Conservation (phyloP, 2,329 filamentous ascomycete species). For the Scedosporium minutisporum region DNA sequence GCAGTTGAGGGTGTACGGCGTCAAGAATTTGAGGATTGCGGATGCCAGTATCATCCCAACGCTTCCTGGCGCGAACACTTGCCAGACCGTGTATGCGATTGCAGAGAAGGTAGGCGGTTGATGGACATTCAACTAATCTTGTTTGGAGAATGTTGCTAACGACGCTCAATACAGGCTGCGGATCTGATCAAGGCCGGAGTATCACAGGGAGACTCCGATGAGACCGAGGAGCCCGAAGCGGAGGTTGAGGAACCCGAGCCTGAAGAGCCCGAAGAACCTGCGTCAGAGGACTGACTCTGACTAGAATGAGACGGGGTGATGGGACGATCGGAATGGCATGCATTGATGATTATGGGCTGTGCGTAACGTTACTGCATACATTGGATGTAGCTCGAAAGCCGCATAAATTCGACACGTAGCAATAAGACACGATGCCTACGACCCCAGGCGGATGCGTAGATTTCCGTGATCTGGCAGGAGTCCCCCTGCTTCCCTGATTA, state of each 20-base stretch:
- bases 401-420: background rate
- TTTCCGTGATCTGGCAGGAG: background rate
- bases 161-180: slow-evolving; percentile 15
- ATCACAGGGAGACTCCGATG: background rate
- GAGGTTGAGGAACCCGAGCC: background rate
- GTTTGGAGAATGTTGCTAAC: background rate
- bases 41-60: slow-evolving; percentile 37
- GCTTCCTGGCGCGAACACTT: slow-evolving; percentile 26
- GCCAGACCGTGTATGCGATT: slow-evolving; percentile 18
- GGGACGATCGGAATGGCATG: no score
- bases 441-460: background rate
- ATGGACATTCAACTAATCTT: background rate
- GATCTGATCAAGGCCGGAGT: slow-evolving; percentile 20
- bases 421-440: background rate
- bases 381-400: no score
- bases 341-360: no score
- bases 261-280: background rate
- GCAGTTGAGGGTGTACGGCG: slow-evolving; percentile 32
- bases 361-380: no score
- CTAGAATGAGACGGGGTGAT: no score
- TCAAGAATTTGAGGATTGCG: slow-evolving; percentile 31
- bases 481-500: no score
- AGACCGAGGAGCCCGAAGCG: background rate
- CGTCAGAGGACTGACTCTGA: background rate
- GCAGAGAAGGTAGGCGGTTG: slow-evolving; percentile 23